Evolutionary conservation across 2,329 filamentous ascomycete species (phyloP).

Genomic region (Verticillium nubilum): DNA sequence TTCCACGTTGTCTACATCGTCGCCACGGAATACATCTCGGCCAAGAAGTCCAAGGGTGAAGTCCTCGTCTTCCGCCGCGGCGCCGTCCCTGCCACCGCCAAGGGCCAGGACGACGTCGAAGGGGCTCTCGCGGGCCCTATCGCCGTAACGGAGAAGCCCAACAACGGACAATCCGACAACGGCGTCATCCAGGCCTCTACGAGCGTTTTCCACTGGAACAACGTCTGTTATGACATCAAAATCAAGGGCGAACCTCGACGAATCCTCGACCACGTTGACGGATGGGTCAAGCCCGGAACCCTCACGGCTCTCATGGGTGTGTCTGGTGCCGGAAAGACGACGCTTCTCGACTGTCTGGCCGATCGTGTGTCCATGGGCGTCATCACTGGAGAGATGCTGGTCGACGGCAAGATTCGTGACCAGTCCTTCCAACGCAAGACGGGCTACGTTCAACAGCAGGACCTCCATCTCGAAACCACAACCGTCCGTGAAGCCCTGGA

Average conservation of each 20-base stretch:
- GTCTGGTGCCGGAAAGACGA: conserved; percentile 88
- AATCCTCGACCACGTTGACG: conserved; percentile 80
- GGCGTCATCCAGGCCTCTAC: conserved; percentile 49
- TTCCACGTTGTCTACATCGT: conserved; percentile 42
- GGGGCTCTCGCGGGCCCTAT: conserved; percentile 51
- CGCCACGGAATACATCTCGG: conserved; percentile 37
- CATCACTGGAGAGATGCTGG: conserved; percentile 75
- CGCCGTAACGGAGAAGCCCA: conserved; percentile 36
- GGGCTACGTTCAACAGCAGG: conserved; percentile 88
- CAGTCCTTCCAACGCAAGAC: conserved; percentile 86
- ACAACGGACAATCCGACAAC: conserved; percentile 25
- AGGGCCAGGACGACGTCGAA: conserved; percentile 18
- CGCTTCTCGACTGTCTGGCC: conserved; percentile 79
- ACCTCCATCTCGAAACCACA: conserved; percentile 77
- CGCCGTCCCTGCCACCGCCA: background rate
- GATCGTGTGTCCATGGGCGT: conserved; percentile 85
- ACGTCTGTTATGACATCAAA: conserved; percentile 72
- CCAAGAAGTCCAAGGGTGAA: conserved; percentile 54
- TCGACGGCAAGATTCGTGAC: conserved; percentile 62
- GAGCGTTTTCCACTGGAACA: conserved; percentile 79
- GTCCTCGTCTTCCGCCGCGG: conserved; percentile 52
- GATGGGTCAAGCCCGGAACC: conserved; percentile 91
- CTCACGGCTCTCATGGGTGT: conserved; percentile 88
- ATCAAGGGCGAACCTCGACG: conserved; percentile 72
- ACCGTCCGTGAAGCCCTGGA: conserved; percentile 85